Percentiles rank a stretch among this genome's conserved stretches.
Evolutionary conservation across 805 yeast genomes (phyloP).

Genomic region (Wickerhamomyces xylosicus): DNA sequence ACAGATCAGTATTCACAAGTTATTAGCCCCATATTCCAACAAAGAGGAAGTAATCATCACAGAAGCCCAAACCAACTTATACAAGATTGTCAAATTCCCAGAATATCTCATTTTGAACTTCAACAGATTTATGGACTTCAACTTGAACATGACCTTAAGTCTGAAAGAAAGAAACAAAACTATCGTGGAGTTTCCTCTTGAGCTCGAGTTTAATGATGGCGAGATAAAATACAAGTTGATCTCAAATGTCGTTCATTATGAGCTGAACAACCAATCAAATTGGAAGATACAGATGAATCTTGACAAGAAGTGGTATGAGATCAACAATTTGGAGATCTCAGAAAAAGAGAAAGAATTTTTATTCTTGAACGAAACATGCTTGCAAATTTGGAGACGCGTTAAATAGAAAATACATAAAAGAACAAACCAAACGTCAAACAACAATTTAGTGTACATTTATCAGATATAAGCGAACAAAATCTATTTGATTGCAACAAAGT

Average conservation of each 20-base stretch:
- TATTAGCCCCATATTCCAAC: constrained; percentile 35
- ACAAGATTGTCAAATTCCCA: constrained; percentile 36
- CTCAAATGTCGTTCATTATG: constrained; percentile 36
- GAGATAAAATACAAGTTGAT: constrained; percentile 30
- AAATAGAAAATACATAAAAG: constrained; percentile 1
- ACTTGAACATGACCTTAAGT: constrained; percentile 21
- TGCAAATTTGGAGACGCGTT: constrained; percentile 55
- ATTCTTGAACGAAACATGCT: constrained; percentile 48
- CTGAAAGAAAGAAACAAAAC: constrained; percentile 44
- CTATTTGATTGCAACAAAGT: constrained; percentile 79
- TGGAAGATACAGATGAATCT: constrained; percentile 44
- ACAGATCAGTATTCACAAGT: constrained; percentile 33
- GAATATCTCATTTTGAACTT: constrained; percentile 43
- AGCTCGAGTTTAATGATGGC: constrained; percentile 20
- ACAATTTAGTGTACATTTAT: background rate
- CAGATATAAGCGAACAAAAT: background rate
- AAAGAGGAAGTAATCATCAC: constrained; percentile 22
- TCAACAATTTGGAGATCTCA: constrained; percentile 39
- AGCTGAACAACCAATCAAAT: constrained; percentile 18
- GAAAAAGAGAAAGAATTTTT: constrained; percentile 45
- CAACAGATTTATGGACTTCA: constrained; percentile 37
- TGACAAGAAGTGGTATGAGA: constrained; percentile 43
- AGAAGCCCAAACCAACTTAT: constrained; percentile 24
- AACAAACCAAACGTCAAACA: background rate
- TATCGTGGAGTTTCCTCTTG: constrained; percentile 46